Percentiles rank a stretch among this genome's conserved stretches.
phyloP scores from a whole-genome alignment of 2,329 filamentous ascomycete species.

The Pseudocercospora macadamiae region DNA sequence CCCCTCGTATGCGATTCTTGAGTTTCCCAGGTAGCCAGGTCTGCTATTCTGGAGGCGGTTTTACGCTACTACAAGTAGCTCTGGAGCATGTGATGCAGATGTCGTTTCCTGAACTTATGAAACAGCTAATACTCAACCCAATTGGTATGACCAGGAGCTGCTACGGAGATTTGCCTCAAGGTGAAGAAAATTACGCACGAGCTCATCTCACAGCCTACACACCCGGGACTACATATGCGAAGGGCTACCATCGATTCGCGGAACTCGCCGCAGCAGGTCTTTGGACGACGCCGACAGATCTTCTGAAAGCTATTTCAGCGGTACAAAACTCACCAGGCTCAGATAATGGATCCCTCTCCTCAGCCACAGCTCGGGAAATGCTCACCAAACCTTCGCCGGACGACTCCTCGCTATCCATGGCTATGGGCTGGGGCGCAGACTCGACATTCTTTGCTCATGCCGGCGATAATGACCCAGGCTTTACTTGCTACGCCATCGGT shows the following conservation, averaged over 20 bases:
- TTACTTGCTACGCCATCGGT: conserved; percentile 25
- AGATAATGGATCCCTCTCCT: conserved; percentile 19
- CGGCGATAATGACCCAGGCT: conserved; percentile 31
- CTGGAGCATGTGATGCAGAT: conserved; percentile 25
- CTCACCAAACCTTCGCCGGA: conserved; percentile 18
- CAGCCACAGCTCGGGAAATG: conserved; percentile 27
- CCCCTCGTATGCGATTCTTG: conserved; percentile 25
- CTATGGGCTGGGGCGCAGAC: conserved; percentile 25
- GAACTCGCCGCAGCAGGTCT: conserved; percentile 33
- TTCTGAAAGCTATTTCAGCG: conserved; percentile 27
- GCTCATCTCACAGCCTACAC: conserved; percentile 23
- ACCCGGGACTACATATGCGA: conserved; percentile 10
- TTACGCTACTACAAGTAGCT: conserved; percentile 29
- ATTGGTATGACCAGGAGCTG: conserved; percentile 30
- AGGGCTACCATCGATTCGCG: conserved; percentile 25
- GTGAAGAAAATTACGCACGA: conserved; percentile 27
- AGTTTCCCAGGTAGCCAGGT: conserved; percentile 30
- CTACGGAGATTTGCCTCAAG: conserved; percentile 18
- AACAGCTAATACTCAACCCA: conserved; percentile 27
- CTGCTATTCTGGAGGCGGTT: conserved; percentile 34
- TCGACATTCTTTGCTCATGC: conserved; percentile 26
- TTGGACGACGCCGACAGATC: conserved; percentile 34
- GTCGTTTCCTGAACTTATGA: conserved; percentile 28
- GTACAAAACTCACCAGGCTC: conserved; percentile 25
- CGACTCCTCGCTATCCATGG: conserved; percentile 13